phyloP scores from a whole-genome alignment of 768 basidiomycete genomes.

The Xerocomus spinulosus region DNA sequence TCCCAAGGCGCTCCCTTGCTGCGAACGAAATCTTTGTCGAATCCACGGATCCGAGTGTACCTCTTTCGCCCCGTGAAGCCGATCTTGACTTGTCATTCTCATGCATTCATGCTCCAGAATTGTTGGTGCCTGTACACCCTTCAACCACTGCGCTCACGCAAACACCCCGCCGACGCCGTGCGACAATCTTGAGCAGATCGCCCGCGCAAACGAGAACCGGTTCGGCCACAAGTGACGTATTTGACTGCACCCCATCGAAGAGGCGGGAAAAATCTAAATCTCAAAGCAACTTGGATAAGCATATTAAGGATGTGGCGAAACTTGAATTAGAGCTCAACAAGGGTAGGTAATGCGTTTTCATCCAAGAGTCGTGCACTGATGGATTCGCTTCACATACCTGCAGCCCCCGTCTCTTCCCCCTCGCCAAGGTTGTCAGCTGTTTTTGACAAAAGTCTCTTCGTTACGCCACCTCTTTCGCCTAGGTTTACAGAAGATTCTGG shows the following conservation, averaged over 20 bases:
- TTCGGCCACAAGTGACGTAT: constrained; percentile 26
- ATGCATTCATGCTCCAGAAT: constrained; percentile 15
- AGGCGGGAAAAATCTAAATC: constrained; percentile 63
- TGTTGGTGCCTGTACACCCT: constrained; percentile 19
- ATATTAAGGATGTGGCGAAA: constrained; percentile 61
- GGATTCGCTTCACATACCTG: background rate
- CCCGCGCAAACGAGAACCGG: constrained; percentile 38
- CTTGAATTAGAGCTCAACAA: constrained; percentile 62
- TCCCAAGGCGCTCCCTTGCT: constrained; percentile 59
- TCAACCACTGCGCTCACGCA: constrained; percentile 19
- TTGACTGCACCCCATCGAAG: constrained; percentile 55
- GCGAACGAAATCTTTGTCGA: constrained; percentile 69
- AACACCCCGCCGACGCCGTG: constrained; percentile 44
- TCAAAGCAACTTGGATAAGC: constrained; percentile 58
- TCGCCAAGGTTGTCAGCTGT: constrained; percentile 59
- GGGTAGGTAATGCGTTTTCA: constrained; percentile 38
- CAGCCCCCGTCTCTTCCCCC: constrained; percentile 36
- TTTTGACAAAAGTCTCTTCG: constrained; percentile 64
- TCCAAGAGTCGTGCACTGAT: constrained; percentile 1
- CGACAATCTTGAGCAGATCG: constrained; percentile 65
- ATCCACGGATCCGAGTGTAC: constrained; percentile 10
- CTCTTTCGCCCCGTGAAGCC: constrained; percentile 19
- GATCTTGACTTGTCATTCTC: constrained; percentile 24
- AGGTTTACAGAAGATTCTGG: constrained; percentile 37
- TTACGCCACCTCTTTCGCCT: constrained; percentile 43